Conservation (phyloP, 139 green algal species). For the Coccomyxa sp. region DNA sequence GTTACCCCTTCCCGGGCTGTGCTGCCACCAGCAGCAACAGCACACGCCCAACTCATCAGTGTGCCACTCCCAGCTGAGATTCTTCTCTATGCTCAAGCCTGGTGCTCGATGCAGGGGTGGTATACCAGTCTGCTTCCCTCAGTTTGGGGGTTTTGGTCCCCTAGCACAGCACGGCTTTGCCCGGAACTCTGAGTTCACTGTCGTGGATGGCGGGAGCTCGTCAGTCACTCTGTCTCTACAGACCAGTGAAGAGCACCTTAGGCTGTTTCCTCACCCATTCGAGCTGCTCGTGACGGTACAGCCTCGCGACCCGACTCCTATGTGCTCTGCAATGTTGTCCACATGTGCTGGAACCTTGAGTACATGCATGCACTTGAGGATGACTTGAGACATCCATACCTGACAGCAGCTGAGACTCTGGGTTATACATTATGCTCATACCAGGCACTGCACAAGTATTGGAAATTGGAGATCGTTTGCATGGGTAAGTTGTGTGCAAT, state of each 20-base stretch:
- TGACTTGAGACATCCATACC: neutral
- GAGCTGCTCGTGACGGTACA: conserved; percentile 31
- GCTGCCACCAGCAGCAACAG: neutral
- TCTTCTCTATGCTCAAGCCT: neutral
- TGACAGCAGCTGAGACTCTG: neutral
- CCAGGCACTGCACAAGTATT: neutral
- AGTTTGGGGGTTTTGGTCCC: conserved; percentile 78
- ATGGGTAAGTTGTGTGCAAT: neutral
- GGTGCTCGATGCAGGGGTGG: conserved; percentile 54
- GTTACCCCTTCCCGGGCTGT: neutral
- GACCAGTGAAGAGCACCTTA: conserved; percentile 5
- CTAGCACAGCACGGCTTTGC: conserved; percentile 81
- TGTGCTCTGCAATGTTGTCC: neutral
- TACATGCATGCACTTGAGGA: neutral
- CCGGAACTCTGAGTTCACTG: conserved; percentile 60
- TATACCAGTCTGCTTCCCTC: conserved; percentile 82
- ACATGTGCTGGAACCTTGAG: too few relatives aligned
- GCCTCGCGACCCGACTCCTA: neutral
- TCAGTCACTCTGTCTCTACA: conserved; percentile 25
- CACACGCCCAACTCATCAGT: neutral
- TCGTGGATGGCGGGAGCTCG: conserved; percentile 15
- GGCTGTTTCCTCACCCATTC: conserved; percentile 46
- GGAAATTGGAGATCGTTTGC: neutral
- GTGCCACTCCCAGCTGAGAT: neutral
- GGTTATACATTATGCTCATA: neutral